These are phyloP conservation scores for Guyanaporus albipodus DNA, from an alignment of 768 basidiomycete species.

Conservation along the genomic window DNA sequence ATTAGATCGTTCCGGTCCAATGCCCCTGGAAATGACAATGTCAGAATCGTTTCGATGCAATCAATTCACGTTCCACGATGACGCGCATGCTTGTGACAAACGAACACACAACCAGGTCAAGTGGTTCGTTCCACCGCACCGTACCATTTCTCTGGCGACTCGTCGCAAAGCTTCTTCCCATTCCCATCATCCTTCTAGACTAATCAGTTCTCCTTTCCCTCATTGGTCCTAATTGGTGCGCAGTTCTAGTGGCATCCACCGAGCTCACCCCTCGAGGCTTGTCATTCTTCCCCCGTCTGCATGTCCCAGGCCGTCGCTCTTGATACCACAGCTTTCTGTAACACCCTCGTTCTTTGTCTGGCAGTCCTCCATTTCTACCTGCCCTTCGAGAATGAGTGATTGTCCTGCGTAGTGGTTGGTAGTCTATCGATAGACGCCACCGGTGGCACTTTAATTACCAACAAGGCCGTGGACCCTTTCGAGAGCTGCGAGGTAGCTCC, in stretches of 20 bases:
- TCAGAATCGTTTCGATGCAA: not conserved
- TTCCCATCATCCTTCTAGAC: no score
- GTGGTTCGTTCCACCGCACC: slow-evolving; percentile 2
- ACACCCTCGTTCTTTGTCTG: slow-evolving; percentile 5
- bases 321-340: slow-evolving; percentile 10
- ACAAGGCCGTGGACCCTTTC: slow-evolving; percentile 25
- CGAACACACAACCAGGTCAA: no score
- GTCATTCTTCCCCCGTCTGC: no score
- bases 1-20: not conserved
- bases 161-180: not conserved
- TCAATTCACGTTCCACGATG: no score
- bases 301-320: slow-evolving; percentile 13
- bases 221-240: no score
- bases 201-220: no score
- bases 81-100: no score
- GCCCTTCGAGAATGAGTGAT: slow-evolving; percentile 27
- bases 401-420: slow-evolving; percentile 26
- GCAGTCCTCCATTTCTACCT: not conserved
- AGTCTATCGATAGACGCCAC: slow-evolving; percentile 34
- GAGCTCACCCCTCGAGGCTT: no score
- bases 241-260: no score
- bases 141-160: not conserved
- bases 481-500: not conserved
- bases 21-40: not conserved
- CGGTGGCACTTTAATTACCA: slow-evolving; percentile 11